Conservation (phyloP, 768 basidiomycete genomes). For the Psilocybe subaeruginosa region DNA sequence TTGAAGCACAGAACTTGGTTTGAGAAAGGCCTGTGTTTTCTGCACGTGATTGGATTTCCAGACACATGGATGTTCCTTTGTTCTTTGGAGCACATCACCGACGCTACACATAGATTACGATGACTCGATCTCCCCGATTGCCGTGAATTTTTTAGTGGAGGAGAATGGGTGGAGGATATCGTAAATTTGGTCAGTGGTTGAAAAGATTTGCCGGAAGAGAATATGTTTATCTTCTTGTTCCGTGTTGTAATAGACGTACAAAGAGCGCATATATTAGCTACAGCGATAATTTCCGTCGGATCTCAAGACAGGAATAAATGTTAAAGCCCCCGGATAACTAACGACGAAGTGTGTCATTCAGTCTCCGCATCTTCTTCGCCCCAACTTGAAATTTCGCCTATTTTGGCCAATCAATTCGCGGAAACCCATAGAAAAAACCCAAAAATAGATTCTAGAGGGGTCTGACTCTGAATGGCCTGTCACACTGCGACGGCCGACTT, state of each 20-base stretch:
- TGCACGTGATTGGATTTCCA: conserved; percentile 18
- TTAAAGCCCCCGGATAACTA: neutral
- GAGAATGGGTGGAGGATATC: conserved; percentile 20
- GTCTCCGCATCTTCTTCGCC: neutral
- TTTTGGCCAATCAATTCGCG: too few species aligned
- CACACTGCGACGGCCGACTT: too few species aligned
- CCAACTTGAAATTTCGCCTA: too few species aligned
- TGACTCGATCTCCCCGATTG: conserved; percentile 8
- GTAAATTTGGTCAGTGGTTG: conserved; percentile 18
- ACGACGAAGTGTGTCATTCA: neutral
- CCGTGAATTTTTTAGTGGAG: neutral
- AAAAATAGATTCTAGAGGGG: too few species aligned
- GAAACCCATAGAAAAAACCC: too few species aligned
- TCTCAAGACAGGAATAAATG: neutral
- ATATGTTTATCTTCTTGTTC: conserved; percentile 17
- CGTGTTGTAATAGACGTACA: conserved; percentile 16
- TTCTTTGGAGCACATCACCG: conserved; percentile 21
- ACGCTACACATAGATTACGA: conserved; percentile 20
- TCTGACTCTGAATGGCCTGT: too few species aligned
- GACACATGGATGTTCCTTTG: conserved; percentile 21
- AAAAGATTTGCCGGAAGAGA: conserved; percentile 20
- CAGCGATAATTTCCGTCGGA: conserved; percentile 17
- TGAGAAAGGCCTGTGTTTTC: conserved; percentile 21
- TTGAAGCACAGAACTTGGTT: conserved; percentile 20
- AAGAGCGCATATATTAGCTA: conserved; percentile 15